Base-by-base conservation (phyloP, 1,284 basidiomycete genomes). In the Hemileia vastatrix region DNA sequence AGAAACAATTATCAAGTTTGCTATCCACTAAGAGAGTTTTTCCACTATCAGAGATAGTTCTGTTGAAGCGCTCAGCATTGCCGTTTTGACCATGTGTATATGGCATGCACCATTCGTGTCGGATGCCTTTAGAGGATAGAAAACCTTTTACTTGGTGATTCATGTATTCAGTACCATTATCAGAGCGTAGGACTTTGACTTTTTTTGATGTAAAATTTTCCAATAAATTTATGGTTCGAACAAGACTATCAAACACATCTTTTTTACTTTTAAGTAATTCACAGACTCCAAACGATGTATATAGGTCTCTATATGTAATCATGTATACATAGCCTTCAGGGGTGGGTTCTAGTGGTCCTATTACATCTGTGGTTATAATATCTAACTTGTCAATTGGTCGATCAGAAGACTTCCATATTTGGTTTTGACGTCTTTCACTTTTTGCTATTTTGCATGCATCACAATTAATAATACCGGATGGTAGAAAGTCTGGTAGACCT, bases 91-190 rank as follows among this genome's bases (percentile, higher is more conserved):
- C 44, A 15, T 44, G 54, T 6, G 44, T 31, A 11, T 57, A 57
- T 2, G 54, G 21, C 1, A 45, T 18, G 0, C 40, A 11, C 1
- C 27, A 24, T 32, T 57, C 54, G 4, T 24, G 6, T 18, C 5
- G 11, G 23, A 57, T 57, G 1, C 54, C 54, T 48, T 57, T 57
- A 31, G 23, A 45, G 6, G 23, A 49, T 18, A 62, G 27, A 51
- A 51, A 62, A 13, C 2, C 4, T 4, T 19, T 18, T 21, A 62
- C 54, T 0, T 13, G 4, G 15, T 33, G 54, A 1, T 32, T 54
- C 4, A 23, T 62, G 44, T 53, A 62, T n/a, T 62, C 47, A 1
- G 52, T 53, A 3, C 59, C 59, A 3, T 47, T 47, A 18, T 62
- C 45, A 2, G 59, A 54, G 4, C 45, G 24, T 15, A 62, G 44